Evolutionary conservation across 2,329 filamentous ascomycete species (phyloP), one percentile per base, ranked within the genome.

Genomic region (Colletotrichum sp.): DNA sequence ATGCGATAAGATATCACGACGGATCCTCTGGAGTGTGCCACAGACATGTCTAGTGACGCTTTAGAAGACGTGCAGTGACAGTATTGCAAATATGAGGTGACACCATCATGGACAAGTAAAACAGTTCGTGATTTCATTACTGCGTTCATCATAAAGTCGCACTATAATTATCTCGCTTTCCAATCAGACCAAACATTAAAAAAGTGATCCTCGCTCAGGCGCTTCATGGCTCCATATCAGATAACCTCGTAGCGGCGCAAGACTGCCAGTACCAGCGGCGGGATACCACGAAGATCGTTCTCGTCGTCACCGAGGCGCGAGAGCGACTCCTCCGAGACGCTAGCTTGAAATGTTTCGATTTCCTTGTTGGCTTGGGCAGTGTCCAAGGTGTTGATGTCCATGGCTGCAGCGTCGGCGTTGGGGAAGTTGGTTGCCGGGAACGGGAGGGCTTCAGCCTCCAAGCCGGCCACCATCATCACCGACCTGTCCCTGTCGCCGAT

Each of bases 261-360:
- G 12, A 76, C 73, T 16, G 69, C 73, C 24, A 76, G 28, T 9
- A 76, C 69, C 8, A 64, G 8, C 5, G 70, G 73, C 63, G 73
- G 44, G 6, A 76, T 69, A 6, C 73, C 73, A 13, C 73, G 69
- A 2, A 73, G 36, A 4, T 76, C 73, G 16, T 76, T 76, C 57
- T 76, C 73, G 32, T 76, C 44, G 3, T 34, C 36, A 1, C 63
- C 73, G 13, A 76, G 55, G 12, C 63, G 28, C 13, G 32, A 36
- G 9, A 76, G n/a, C 1, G 70, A 68, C 10, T 34, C 49, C 2
- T 76, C 69, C 2, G 52, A 24, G 2, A 21, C 24, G 3, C 32
- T 55, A 3, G n/a, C n/a, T 0, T 68, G 6, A 7, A 30, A 71
- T 3, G 44, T 39, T 39, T 76, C 63, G 24, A 24, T 24, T 2